A percentile compares a stretch with the other conserved stretches of the same genome.
Conservation (phyloP, 768 basidiomycete genomes). For the Hypholoma fasciculare region DNA sequence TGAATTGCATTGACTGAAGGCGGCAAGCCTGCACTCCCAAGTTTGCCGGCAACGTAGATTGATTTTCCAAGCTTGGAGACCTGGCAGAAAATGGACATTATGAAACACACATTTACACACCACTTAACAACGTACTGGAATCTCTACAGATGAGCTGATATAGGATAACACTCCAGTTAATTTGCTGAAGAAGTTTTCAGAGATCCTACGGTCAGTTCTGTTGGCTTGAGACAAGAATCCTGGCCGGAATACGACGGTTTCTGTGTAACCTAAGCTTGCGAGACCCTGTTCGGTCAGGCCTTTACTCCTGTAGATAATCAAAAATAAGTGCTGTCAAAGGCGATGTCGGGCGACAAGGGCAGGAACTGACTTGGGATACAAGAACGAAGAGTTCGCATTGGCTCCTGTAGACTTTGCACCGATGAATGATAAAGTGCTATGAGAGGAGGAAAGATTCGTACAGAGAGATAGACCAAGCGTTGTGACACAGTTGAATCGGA, state of each 20-base stretch:
- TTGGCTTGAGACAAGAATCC: slow-evolving; percentile 48
- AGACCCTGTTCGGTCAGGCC: slow-evolving; percentile 73
- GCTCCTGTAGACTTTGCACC: slow-evolving; percentile 47
- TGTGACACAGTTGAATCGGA: slow-evolving; percentile 48
- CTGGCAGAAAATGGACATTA: slow-evolving; percentile 26
- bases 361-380: slow-evolving; percentile 49
- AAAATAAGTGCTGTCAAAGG: too few species aligned
- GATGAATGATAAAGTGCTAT: not conserved
- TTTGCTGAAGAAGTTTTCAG: slow-evolving; percentile 34
- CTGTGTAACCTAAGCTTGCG: slow-evolving; percentile 65
- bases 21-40: slow-evolving; percentile 51
- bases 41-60: slow-evolving; percentile 50
- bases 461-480: slow-evolving; percentile 71
- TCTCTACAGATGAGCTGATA: slow-evolving; percentile 38
- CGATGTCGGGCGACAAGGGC: too few species aligned
- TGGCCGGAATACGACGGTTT: slow-evolving; percentile 73
- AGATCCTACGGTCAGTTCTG: slow-evolving; percentile 36
- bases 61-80: slow-evolving; percentile 53
- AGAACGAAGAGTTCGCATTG: slow-evolving; percentile 44
- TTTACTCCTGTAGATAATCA: slow-evolving; percentile 53
- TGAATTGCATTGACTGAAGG: slow-evolving; percentile 38
- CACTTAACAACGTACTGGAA: slow-evolving; percentile 36
- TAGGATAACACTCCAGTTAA: slow-evolving; percentile 36
- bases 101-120: not conserved
- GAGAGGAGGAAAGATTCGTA: slow-evolving; percentile 26